Percentiles rank a stretch among this genome's conserved stretches.
These are phyloP conservation scores for Tetrahymena thermophila DNA, from an alignment of 73 alveolate genomes.

Conservation along the genomic window DNA sequence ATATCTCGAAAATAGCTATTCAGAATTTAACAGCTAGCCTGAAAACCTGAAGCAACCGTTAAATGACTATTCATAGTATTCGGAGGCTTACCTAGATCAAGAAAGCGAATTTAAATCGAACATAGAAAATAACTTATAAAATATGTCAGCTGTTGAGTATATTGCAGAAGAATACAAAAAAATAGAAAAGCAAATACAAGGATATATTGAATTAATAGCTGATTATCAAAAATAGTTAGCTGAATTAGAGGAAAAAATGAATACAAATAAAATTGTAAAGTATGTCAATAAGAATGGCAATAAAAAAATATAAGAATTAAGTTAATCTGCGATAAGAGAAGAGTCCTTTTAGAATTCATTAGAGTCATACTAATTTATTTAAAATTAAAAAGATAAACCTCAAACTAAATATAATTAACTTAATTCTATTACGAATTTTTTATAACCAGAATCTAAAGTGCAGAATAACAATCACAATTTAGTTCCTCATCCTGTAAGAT, in stretches of 20 bases:
- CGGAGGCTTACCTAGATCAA: not conserved
- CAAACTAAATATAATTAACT: no score
- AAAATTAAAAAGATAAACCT: not conserved
- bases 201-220: not conserved
- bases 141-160: not conserved
- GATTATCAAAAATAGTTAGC: not conserved
- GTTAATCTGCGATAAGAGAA: not conserved
- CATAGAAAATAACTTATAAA: not conserved
- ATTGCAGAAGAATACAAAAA: not conserved
- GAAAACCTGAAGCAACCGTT: not conserved
- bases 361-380: not conserved
- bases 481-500: not conserved
- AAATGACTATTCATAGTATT: not conserved
- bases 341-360: not conserved
- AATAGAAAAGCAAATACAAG: not conserved
- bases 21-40: not conserved
- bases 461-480: not conserved
- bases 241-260: not conserved
- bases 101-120: not conserved
- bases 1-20: not conserved
- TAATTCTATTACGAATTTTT: not conserved
- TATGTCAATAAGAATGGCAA: not conserved
- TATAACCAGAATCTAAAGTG: not conserved
- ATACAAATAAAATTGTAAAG: not conserved
- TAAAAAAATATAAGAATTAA: no score